Conservation (phyloP, 1,284 basidiomycete species). For the Laetiporus sulphureus region DNA sequence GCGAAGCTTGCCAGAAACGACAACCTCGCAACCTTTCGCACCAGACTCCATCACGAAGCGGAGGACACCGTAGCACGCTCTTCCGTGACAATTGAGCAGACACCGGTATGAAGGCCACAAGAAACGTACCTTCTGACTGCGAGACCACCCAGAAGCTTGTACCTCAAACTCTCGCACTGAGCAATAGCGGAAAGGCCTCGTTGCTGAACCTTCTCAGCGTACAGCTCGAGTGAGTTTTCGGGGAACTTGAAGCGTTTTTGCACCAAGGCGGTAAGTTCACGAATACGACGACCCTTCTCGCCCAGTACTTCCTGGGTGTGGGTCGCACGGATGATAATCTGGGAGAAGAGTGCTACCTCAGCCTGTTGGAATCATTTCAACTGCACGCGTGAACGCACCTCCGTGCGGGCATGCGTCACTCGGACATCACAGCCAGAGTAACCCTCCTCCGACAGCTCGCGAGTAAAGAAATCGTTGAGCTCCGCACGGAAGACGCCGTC, state of each 20-base stretch:
- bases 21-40: constrained; percentile 99
- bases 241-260: constrained; percentile 99
- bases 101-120: neutral
- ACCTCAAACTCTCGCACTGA: constrained; percentile 97
- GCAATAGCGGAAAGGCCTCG: constrained; percentile 98
- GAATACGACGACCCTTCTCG: constrained; percentile 99
- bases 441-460: constrained; percentile 98
- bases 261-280: constrained; percentile 97
- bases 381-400: constrained; percentile 41
- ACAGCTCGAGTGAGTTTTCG: constrained; percentile 97
- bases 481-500: constrained; percentile 99
- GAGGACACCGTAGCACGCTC: constrained; percentile 99
- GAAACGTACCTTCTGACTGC: constrained; percentile 86
- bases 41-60: constrained; percentile 99
- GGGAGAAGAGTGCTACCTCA: neutral
- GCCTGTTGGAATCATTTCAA: neutral
- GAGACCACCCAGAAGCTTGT: constrained; percentile 99
- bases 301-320: constrained; percentile 99
- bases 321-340: constrained; percentile 99
- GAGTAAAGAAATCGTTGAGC: constrained; percentile 97
- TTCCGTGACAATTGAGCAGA: constrained; percentile 25
- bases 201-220: constrained; percentile 99
- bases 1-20: constrained; percentile 99
- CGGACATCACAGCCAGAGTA: constrained; percentile 99
- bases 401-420: constrained; percentile 98